A percentile compares a stretch with the other conserved stretches of the same genome.
phyloP scores from a whole-genome alignment of 2,329 filamentous ascomycete genomes.

The Penicillium sp. region DNA sequence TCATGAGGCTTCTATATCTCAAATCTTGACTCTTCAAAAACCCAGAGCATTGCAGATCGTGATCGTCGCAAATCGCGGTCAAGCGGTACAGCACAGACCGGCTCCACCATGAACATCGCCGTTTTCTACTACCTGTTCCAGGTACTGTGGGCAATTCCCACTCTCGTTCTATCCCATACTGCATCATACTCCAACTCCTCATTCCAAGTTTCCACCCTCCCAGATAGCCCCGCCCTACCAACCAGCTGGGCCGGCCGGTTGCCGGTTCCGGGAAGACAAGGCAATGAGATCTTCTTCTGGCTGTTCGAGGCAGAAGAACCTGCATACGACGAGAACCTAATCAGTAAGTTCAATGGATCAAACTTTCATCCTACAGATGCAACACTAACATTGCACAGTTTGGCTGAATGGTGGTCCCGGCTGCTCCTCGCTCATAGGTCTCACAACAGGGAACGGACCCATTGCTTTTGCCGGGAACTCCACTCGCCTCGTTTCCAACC shows the following conservation, averaged over 20 bases:
- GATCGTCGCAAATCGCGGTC: neutral
- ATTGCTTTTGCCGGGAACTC: slow-evolving; percentile 33
- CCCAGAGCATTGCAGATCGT: neutral
- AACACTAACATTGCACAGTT: slow-evolving; percentile 13
- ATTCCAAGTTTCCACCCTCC: slow-evolving; percentile 32
- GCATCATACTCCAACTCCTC: slow-evolving; percentile 9
- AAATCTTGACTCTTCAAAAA: neutral
- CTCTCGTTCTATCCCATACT: slow-evolving; percentile 6
- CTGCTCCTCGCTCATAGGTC: slow-evolving; percentile 36
- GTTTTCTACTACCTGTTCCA: slow-evolving; percentile 23
- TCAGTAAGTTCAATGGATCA: slow-evolving; percentile 25
- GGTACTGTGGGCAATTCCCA: slow-evolving; percentile 17
- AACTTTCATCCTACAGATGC: neutral
- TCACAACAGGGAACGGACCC: slow-evolving; percentile 36
- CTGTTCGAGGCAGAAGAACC: slow-evolving; percentile 34
- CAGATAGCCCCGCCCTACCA: slow-evolving; percentile 28
- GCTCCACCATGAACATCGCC: slow-evolving; percentile 22
- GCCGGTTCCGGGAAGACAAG: slow-evolving; percentile 28
- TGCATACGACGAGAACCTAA: slow-evolving; percentile 33
- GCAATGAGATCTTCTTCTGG: slow-evolving; percentile 40
- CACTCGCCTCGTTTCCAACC: slow-evolving; percentile 23
- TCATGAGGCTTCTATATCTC: neutral
- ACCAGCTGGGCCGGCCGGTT: slow-evolving; percentile 38
- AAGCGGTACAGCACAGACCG: neutral
- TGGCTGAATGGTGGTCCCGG: slow-evolving; percentile 41